Conservation (phyloP, 306 rosid species). For the Fagus sylvatica region DNA sequence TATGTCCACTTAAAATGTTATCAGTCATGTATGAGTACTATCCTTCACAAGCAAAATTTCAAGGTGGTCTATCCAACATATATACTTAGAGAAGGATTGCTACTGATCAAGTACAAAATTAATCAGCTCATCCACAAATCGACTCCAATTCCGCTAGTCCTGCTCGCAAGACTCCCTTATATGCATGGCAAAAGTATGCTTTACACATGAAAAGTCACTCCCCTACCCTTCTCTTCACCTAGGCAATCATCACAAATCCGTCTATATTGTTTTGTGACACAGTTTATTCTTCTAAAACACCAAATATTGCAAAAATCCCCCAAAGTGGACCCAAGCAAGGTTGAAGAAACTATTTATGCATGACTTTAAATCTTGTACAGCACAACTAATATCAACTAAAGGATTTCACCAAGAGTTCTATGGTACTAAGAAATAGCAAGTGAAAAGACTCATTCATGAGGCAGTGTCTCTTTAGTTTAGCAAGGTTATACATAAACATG, state of each 20-base stretch:
- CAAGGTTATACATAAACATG: too few relatives aligned
- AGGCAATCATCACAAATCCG: not conserved
- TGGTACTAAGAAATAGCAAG: too few relatives aligned
- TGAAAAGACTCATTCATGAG: too few relatives aligned
- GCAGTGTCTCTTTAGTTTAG: too few relatives aligned
- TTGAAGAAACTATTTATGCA: too few relatives aligned
- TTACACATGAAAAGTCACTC: not conserved
- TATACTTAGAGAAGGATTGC: not conserved
- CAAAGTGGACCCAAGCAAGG: not conserved
- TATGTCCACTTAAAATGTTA: not conserved
- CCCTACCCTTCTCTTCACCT: not conserved
- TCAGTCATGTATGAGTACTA: not conserved
- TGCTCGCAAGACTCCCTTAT: not conserved
- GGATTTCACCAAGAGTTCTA: too few relatives aligned
- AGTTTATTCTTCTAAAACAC: not conserved
- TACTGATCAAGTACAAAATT: not conserved
- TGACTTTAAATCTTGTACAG: too few relatives aligned
- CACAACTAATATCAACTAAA: too few relatives aligned
- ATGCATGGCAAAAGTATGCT: not conserved
- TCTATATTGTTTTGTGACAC: not conserved
- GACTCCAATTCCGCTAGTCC: not conserved
- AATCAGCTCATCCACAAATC: not conserved
- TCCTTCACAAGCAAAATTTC: not conserved
- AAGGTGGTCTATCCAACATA: not conserved
- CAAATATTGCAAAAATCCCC: not conserved